phyloP scores from a whole-genome alignment of 306 rosid species.

The Pueraria montana region DNA sequence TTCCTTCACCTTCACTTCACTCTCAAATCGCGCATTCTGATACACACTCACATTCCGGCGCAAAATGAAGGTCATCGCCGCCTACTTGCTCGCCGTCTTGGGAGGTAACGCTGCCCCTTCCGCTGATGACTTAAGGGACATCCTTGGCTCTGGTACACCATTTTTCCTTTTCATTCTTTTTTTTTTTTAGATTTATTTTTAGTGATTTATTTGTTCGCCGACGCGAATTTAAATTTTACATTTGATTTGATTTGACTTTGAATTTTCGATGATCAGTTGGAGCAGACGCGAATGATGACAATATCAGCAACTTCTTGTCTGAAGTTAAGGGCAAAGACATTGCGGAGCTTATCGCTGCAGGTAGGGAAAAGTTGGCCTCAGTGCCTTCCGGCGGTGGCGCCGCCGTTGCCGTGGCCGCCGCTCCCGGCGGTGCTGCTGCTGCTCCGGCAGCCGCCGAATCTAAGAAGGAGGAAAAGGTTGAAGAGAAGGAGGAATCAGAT shows the following conservation, averaged over 20 bases:
- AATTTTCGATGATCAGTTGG: slow-evolving; percentile 61
- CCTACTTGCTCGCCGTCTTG: slow-evolving; percentile 63
- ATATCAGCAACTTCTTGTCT: slow-evolving; percentile 51
- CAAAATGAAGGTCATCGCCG: slow-evolving; percentile 68
- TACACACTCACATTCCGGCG: neutral
- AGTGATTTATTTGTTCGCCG: neutral
- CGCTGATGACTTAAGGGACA: slow-evolving; percentile 50
- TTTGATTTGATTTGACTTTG: neutral
- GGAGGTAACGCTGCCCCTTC: slow-evolving; percentile 65
- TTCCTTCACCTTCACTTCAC: neutral
- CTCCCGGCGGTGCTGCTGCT: slow-evolving; percentile 46
- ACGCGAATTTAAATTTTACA: neutral
- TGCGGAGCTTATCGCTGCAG: slow-evolving; percentile 68
- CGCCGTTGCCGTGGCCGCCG: slow-evolving; percentile 59
- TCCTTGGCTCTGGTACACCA: slow-evolving; percentile 52
- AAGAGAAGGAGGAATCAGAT: slow-evolving; percentile 76
- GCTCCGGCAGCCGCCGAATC: slow-evolving; percentile 68
- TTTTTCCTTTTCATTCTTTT: neutral
- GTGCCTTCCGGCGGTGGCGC: slow-evolving; percentile 72
- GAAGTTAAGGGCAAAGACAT: slow-evolving; percentile 68
- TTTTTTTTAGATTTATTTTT: neutral
- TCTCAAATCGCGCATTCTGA: neutral
- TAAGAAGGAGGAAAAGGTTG: slow-evolving; percentile 79
- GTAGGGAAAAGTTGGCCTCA: slow-evolving; percentile 69
- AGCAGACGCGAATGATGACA: slow-evolving; percentile 67